Evolutionary conservation across 805 yeast species (phyloP), one percentile per base, ranked within the genome.

Genomic region (Helenozyma rhizophorensis): DNA sequence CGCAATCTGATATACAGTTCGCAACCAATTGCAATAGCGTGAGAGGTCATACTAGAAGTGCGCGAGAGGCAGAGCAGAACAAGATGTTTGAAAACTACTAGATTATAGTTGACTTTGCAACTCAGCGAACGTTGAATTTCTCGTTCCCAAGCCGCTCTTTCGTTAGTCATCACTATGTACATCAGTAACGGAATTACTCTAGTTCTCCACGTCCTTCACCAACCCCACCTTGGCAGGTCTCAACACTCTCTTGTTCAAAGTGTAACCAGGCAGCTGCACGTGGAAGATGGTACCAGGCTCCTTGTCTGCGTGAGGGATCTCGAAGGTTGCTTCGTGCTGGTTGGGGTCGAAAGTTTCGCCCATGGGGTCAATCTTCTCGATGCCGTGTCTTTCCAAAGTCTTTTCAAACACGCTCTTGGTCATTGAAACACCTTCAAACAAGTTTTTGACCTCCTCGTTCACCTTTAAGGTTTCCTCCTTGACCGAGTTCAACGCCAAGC

Each of bases 181-280:
- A 29, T 14, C n/a, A 19, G 29, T 15, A 16, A 17, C n/a, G n/a
- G n/a, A 17, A 6, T 17, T 35, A 24, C 34, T 27, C 39, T 36
- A 39, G 27, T 40, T 40, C n/a, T n/a, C n/a, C 17, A 44, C 51
- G 39, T 61, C 76, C 66, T 83, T 85, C 46, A 88, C 96, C 53
- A 88, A 76, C 49, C 97, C 97, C 46, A 88, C 97, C 72, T 88
- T 88, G 38, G 97, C 96, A 21, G 97, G 95, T 65, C 97, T 78
- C 56, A 88, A 72, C 21, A 88, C 95, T 58, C 97, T 76, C 50
- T 82, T 78, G 65, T 87, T 87, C 53, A 87, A 72, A 39, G 81
- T 78, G 67, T 80, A 88, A 26, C 97, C 97, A 15, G 81, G 74
- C 65, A 84, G 96, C 66, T 88, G 96, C 39, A 89, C 96, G 53